Percentiles rank a stretch among this genome's conserved stretches.
phyloP scores from a whole-genome alignment of 176 grass and related monocot species.

The Zoysia pacifica region DNA sequence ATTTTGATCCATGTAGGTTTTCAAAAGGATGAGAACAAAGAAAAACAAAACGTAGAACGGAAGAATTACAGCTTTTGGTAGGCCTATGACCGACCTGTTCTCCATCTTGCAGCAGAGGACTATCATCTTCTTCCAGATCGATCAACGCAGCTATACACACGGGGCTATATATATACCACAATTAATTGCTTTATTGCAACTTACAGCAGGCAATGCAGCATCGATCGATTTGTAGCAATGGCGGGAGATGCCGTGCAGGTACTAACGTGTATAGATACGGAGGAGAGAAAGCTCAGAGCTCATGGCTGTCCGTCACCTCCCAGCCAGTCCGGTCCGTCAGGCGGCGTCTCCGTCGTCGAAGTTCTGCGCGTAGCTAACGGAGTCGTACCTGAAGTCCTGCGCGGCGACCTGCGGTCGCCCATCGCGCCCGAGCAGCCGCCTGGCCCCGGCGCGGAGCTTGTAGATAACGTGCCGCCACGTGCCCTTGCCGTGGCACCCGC shows the following conservation, averaged over 20 bases:
- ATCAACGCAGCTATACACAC: conserved; percentile 6
- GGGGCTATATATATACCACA: conserved; percentile 18
- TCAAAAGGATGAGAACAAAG: not conserved
- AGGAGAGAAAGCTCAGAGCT: not conserved
- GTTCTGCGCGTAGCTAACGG: conserved; percentile 80
- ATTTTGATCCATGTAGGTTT: conserved; percentile 3
- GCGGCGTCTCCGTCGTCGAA: conserved; percentile 66
- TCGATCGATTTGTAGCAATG: conserved; percentile 3
- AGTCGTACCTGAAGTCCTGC: conserved; percentile 79
- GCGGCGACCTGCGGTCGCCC: conserved; percentile 47
- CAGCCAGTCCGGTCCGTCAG: not conserved
- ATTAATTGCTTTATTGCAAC: conserved; percentile 41
- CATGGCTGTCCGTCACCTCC: not conserved
- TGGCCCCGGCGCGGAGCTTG: conserved; percentile 70
- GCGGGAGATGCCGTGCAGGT: not conserved
- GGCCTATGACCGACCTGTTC: not conserved
- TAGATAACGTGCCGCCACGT: conserved; percentile 60
- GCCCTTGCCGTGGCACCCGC: conserved; percentile 37
- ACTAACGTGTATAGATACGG: not conserved
- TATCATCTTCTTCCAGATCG: conserved; percentile 5
- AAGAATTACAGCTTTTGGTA: conserved; percentile 7
- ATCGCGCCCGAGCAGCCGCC: conserved; percentile 65
- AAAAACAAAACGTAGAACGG: not conserved
- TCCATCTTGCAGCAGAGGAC: not conserved
- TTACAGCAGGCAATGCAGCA: conserved; percentile 9